Conservation (phyloP, 106 monocot species). For the Dendrobium nobile region DNA sequence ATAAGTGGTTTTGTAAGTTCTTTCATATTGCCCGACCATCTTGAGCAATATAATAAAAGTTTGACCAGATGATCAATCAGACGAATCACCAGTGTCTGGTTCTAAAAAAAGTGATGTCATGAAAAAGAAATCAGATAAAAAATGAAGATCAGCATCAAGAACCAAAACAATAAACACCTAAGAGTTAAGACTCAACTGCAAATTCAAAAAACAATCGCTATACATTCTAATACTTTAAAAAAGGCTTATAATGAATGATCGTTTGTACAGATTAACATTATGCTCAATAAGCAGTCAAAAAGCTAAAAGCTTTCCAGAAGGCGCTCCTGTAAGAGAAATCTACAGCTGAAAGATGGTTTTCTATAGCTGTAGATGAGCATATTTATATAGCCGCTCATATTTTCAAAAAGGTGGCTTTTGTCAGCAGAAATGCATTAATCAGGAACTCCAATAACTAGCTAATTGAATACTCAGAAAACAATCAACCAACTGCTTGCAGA, state of each 20-base stretch:
- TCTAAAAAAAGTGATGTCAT: not conserved
- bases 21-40: too few species aligned
- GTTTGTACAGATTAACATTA: not conserved
- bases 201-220: not conserved
- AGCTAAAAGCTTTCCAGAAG: not conserved
- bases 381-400: not conserved
- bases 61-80: too few species aligned
- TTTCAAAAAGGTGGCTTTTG: too few species aligned
- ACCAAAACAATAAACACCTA: not conserved
- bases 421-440: not conserved
- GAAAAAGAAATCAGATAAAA: not conserved
- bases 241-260: not conserved
- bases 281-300: not conserved
- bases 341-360: not conserved
- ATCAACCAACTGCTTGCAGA: not conserved
- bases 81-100: too few species aligned
- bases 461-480: not conserved
- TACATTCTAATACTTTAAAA: too few species aligned
- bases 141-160: not conserved
- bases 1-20: too few species aligned
- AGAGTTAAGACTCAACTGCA: not conserved
- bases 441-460: not conserved
- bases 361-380: not conserved
- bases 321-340: not conserved
- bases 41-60: too few species aligned